Base-by-base conservation (phyloP, 352 stramenopile species). In the Salisapilia sapeloensis region DNA sequence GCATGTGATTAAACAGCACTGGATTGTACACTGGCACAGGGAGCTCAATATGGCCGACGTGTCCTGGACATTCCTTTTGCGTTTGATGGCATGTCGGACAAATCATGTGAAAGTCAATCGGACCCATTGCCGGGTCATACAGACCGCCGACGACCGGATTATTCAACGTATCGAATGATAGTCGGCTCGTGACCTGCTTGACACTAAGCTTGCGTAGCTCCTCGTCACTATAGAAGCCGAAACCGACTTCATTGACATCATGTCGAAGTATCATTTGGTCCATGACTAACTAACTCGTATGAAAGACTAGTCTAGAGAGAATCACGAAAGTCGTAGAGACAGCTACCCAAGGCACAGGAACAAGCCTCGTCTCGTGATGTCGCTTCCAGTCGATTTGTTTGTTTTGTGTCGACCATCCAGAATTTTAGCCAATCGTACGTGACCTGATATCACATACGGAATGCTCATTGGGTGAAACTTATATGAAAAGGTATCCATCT, bases 21-120 rank as follows among this genome's bases (percentile, higher is more conserved):
- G 95, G 94, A 59, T 99, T 95, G 53, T 99, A 99, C 21, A 98
- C 71, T 5, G 94, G 94, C 21, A 99, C 85, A 37, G 85, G 90
- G 24, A 99, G 71, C 70, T 99, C 93, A 41, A 99, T 96, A 66
- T 99, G 93, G 17, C 94, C 96, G 34, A 98, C 56, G 62, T 99
- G 96, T 13, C 96, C 96, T 0, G 95, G 93, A 48, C 96, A 99
- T 33, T 96, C 60, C 35, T 92, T 76, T 50, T 94, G 92, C 30
- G 78, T 80, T 46, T 97, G 75, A 28, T 93, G 82, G 65, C 96
- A 99, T 21, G 96, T 99, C 11, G 81, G 60, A 50, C 89, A 98
- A 42, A 94, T 70, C 45, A 81, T 66, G 47, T 80, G 76, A 35
- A 72, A 78, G 51, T 96, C 81, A 14, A 84, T 70, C 13, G 94